phyloP scores from a whole-genome alignment of 768 basidiomycete species.

The Cystofilobasidium ferigula region DNA sequence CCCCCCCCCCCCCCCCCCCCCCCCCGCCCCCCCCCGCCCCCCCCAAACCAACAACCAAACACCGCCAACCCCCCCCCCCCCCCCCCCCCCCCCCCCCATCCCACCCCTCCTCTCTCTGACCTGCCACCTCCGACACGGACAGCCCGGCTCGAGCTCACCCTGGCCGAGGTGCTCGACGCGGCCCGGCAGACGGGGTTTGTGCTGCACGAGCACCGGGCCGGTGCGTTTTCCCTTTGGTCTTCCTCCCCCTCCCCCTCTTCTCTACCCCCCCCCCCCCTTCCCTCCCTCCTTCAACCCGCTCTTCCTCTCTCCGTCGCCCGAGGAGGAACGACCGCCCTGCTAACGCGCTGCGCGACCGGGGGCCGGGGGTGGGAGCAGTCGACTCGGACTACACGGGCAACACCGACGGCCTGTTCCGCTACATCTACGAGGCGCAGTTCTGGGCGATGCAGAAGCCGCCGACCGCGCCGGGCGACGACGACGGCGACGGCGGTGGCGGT shows the following conservation, averaged over 20 bases:
- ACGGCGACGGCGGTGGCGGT: no score
- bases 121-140: no score
- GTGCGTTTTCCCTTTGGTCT: neutral
- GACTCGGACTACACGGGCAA: constrained; percentile 60
- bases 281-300: neutral
- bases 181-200: constrained; percentile 51
- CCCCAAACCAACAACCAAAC: no score
- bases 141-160: constrained; percentile 50
- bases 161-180: constrained; percentile 53
- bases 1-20: no score
- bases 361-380: no score
- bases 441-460: constrained; percentile 42
- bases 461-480: no score
- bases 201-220: neutral
- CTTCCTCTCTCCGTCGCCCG: neutral
- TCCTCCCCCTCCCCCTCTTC: neutral
- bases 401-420: constrained; percentile 55
- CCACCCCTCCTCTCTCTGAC: no score
- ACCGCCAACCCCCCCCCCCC: no score
- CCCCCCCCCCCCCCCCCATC: no score
- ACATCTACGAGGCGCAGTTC: constrained; percentile 58
- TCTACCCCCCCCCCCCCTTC: neutral
- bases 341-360: constrained; percentile 28
- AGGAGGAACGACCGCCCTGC: neutral
- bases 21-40: no score